Evolutionary conservation across 2,329 filamentous ascomycete genomes (phyloP), one percentile per base, ranked within the genome.

Genomic region (Cercospora beticola): DNA sequence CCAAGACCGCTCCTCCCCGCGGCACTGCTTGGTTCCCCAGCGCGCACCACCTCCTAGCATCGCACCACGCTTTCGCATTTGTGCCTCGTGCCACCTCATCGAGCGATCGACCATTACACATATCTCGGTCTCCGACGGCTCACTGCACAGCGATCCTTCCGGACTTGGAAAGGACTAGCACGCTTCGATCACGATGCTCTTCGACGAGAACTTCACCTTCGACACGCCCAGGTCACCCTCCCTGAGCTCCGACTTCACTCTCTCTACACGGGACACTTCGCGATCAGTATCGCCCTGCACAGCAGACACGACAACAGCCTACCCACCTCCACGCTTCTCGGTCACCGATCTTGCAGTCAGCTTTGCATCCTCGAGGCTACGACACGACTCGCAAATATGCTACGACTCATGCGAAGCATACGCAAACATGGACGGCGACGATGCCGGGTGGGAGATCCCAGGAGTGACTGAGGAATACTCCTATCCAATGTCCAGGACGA

Each of bases 231-330:
- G 75, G 23, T 77, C 76, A 23, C 72, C 74, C 8, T 77, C 75
- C 12, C 64, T 73, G 9, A 70, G 69, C 59, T 78, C 76, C 9
- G 72, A 67, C 67, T 65, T 72, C 56, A 72, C 66, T 4, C 23
- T 56, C n/a, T 69, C 71, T 1, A 69, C 75, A 28, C 59, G 70
- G 46, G 70, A 73, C 18, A 68, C 74, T 21, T 77, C 75, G 6
- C 70, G 76, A 67, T 76, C 76, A 10, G 76, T 77, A 36, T 78
- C 77, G 28, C 77, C 77, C 60, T 78, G 76, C 70, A 76, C 76
- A 31, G 65, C 73, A 7, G 54, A 33, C 54, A n/a, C 26, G 16
- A 58, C 54, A n/a, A 43, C 52, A 36, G 65, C 77, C 10, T 72
- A 71, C 64, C 74, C 74, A 31, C 56, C 69, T 52, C 71, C 71